Conservation (phyloP, 805 yeast species). For the Yarrowia sp. region DNA sequence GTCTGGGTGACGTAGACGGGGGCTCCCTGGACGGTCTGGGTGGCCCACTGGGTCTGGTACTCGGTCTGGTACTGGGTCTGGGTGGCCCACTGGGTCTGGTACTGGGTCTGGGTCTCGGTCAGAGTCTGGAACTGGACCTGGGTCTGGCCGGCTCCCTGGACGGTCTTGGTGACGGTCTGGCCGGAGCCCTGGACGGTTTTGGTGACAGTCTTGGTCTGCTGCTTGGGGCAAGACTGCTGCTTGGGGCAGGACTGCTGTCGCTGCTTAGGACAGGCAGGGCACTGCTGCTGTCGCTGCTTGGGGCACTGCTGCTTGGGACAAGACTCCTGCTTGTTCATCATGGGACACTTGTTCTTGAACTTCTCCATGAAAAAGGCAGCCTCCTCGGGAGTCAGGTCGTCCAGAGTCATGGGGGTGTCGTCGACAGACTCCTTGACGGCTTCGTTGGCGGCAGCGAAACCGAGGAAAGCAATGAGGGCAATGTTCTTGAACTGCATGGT, state of each 20-base stretch:
- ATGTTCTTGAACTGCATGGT: conserved; percentile 34
- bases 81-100: neutral
- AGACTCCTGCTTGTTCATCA: conserved; percentile 5
- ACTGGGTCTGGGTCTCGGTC: neutral
- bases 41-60: conserved; percentile 1
- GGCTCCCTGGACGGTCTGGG: conserved; percentile 9
- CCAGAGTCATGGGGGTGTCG: conserved; percentile 20
- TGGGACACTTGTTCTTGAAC: conserved; percentile 31
- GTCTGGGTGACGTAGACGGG: conserved; percentile 8
- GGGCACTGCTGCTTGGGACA: conserved; percentile 25
- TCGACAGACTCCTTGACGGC: neutral
- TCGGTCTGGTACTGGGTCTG: conserved; percentile 10
- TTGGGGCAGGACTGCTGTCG: conserved; percentile 16
- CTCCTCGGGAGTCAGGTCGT: conserved; percentile 23
- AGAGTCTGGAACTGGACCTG: conserved; percentile 5
- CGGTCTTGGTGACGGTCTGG: conserved; percentile 2
- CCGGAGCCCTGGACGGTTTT: conserved; percentile 7
- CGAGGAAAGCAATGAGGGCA: conserved; percentile 16
- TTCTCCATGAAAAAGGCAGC: conserved; percentile 27
- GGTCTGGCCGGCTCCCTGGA: neutral
- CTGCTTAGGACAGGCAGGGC: conserved; percentile 30
- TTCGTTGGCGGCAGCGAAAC: conserved; percentile 21
- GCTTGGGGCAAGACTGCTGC: conserved; percentile 23
- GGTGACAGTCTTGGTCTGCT: conserved; percentile 17
- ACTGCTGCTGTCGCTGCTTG: conserved; percentile 31